Evolutionary conservation across 2,329 filamentous ascomycete species (phyloP), one percentile per base, ranked within the genome.

Genomic region (Pseudogymnoascus sp.): DNA sequence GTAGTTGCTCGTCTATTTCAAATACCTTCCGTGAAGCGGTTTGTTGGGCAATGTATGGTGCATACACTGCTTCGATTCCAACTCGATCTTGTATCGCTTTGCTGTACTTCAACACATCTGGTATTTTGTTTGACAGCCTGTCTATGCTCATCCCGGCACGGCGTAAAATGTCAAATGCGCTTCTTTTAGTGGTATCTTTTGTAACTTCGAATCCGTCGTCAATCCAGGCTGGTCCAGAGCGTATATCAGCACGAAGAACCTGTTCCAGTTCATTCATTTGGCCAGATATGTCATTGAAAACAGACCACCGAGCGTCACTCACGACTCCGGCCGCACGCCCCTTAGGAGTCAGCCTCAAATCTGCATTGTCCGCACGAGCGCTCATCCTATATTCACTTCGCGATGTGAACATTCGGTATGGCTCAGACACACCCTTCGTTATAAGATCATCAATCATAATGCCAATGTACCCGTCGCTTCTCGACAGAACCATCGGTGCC

Each of bases 401-500:
- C 5, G 90, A 89, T 1, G 94, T 99, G 77, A 99, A 99, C 92
- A 99, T 97, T 67, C 94, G 86, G 75, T 99, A 99, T 1, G 94
- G 94, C 72, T 99, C 94, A 2, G 89, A 92, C 31, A 99, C 94
- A 57, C 94, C 94, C 75, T 97, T 97, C 21, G 93, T 97, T 71
- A 96, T 87, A 37, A 99, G 84, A 72, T 99, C 94, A 74, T 99
- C 94, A 69, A 99, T 92, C 92, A 99, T 96, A 76, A 99, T 89
- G 67, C 94, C 94, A 70, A 99, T 97, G 74, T 97, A 99, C 10
- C 91, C 92, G 73, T 99, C 93, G 1, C 89, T 87, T 65, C 94
- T 83, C 6, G 86, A 86, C 31, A 99, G 77, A 0, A 83, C 83
- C 64, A 95, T 79, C 0, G 85, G 81, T 1, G 79, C 73, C 62